Conservation (phyloP, 768 basidiomycete species). For the Boletus sp. region DNA sequence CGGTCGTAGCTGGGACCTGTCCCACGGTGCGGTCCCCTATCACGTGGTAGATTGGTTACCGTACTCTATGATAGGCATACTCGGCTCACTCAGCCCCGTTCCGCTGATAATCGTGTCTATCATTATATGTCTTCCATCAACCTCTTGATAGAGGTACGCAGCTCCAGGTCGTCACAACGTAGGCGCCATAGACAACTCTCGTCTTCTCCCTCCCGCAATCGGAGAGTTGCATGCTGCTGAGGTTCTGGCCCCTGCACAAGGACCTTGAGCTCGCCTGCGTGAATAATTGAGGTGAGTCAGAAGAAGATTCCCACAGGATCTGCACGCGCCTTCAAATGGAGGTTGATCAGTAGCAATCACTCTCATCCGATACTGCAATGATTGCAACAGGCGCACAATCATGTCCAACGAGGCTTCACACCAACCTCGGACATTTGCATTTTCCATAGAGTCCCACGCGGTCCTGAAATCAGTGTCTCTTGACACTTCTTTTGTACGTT, state of each 20-base stretch:
- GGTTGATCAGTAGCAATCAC: conserved; percentile 52
- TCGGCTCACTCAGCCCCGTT: too few species aligned
- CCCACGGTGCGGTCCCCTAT: background rate
- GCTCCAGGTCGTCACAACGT: conserved; percentile 45
- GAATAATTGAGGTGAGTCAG: conserved; percentile 3
- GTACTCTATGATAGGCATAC: too few species aligned
- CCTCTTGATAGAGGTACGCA: conserved; percentile 45
- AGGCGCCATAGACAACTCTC: conserved; percentile 72
- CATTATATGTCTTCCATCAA: conserved; percentile 31
- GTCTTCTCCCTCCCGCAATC: conserved; percentile 62
- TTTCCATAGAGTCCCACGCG: conserved; percentile 54
- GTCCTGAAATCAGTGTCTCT: conserved; percentile 45
- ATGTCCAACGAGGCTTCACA: conserved; percentile 53
- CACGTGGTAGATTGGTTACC: background rate
- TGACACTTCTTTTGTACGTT: conserved; percentile 31
- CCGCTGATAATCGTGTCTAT: background rate
- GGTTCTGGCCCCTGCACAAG: conserved; percentile 35
- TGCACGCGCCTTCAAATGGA: conserved; percentile 57
- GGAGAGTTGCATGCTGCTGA: conserved; percentile 38
- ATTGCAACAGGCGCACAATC: conserved; percentile 53
- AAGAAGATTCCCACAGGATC: background rate
- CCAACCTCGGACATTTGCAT: conserved; percentile 60
- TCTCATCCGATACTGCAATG: conserved; percentile 41
- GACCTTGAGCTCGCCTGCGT: conserved; percentile 64
- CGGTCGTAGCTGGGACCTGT: background rate